Conservation (phyloP, 306 rosid genomes). For the Coriaria nepalensis region DNA sequence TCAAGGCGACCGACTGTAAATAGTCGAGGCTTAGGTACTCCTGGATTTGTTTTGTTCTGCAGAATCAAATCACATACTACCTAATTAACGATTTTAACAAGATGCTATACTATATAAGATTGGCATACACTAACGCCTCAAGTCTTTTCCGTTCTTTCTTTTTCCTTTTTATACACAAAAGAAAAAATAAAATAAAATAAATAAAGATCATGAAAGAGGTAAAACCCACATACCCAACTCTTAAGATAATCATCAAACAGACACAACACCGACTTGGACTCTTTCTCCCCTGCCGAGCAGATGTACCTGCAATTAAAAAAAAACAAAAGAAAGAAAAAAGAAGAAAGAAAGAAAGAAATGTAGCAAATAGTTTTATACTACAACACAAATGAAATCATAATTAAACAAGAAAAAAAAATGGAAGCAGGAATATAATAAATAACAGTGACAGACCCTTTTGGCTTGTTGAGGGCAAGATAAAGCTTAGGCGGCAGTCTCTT, state of each 20-base stretch:
- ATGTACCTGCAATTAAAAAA: constrained; percentile 67
- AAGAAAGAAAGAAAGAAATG: too few relatives aligned
- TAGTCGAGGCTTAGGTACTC: constrained; percentile 56
- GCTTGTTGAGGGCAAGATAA: constrained; percentile 89
- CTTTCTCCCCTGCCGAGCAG: constrained; percentile 73
- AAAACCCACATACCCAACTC: constrained; percentile 53
- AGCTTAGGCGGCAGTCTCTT: constrained; percentile 80
- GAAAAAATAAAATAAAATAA: not conserved
- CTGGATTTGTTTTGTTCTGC: constrained; percentile 58
- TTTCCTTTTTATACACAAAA: not conserved
- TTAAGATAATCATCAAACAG: constrained; percentile 62
- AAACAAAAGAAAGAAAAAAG: too few relatives aligned
- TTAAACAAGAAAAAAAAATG: not conserved
- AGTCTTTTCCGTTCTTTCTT: not conserved
- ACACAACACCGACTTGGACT: constrained; percentile 52
- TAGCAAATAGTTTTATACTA: too few relatives aligned
- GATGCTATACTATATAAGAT: not conserved
- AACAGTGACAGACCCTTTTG: constrained; percentile 65
- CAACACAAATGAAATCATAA: too few relatives aligned
- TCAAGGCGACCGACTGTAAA: constrained; percentile 96
- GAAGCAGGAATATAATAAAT: not conserved
- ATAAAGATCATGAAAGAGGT: not conserved
- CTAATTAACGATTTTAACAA: not conserved
- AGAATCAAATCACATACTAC: constrained; percentile 7
- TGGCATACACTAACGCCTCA: not conserved